Conservation (phyloP, 331 rosid species). For the Dryas integrifolia region DNA sequence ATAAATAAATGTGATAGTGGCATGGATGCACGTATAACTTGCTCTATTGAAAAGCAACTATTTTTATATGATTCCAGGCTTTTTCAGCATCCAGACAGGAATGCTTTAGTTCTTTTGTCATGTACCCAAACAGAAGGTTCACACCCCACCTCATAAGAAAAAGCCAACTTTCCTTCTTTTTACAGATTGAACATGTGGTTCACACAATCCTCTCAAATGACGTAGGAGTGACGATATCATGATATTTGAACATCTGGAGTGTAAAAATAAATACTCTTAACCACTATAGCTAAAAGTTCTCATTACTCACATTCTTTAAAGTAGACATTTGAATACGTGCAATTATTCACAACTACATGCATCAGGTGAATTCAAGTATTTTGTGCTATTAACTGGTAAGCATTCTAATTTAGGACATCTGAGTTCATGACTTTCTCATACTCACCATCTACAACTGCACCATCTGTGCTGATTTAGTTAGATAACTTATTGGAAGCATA, state of each 20-base stretch:
- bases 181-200: not conserved
- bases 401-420: too few species aligned
- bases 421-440: too few species aligned
- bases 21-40: not conserved
- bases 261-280: too few species aligned
- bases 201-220: conserved; percentile 5
- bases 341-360: not conserved
- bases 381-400: too few species aligned
- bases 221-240: conserved; percentile 17
- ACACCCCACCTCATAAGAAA: not conserved
- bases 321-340: not conserved
- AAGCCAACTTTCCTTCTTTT: not conserved
- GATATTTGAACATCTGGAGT: not conserved
- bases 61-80: conserved; percentile 11
- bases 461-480: too few species aligned
- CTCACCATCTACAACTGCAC: too few species aligned
- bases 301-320: too few species aligned
- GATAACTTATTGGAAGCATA: too few species aligned
- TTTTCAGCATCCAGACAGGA: conserved; percentile 2
- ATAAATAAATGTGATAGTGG: not conserved
- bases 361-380: too few species aligned
- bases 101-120: conserved; percentile 14
- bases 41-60: conserved; percentile 7
- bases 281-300: too few species aligned
- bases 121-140: conserved; percentile 5